Conservation (phyloP, 495 filamentous ascomycete species). For the Penicillium silybi region DNA sequence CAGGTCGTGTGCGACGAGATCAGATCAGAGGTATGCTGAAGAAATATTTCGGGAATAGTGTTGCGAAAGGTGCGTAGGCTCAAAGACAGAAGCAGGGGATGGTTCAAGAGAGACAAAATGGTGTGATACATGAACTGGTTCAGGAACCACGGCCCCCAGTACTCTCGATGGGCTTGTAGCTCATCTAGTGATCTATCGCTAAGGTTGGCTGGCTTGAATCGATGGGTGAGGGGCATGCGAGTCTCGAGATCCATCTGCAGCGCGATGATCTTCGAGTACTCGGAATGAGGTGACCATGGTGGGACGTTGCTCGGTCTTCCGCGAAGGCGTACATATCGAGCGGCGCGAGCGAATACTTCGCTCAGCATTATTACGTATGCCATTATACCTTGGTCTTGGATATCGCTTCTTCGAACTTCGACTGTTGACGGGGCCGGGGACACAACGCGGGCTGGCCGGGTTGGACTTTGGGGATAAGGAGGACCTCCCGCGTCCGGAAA, state of each 20-base stretch:
- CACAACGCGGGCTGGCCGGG: slow-evolving; percentile 19
- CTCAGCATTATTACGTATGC: slow-evolving; percentile 47
- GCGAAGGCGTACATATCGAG: slow-evolving; percentile 42
- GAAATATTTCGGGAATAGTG: slow-evolving; percentile 47
- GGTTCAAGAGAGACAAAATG: slow-evolving; percentile 45
- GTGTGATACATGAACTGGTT: slow-evolving; percentile 50
- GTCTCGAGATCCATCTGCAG: slow-evolving; percentile 49
- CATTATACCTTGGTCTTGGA: slow-evolving; percentile 42
- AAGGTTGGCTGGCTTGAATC: slow-evolving; percentile 44
- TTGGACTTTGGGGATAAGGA: slow-evolving; percentile 32
- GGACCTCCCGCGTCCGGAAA: slow-evolving; percentile 32
- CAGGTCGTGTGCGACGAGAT: slow-evolving; percentile 46
- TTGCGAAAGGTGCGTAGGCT: slow-evolving; percentile 43
- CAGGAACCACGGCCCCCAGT: slow-evolving; percentile 48
- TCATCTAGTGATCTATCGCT: slow-evolving; percentile 37
- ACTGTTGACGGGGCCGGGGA: slow-evolving; percentile 17
- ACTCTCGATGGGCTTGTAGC: slow-evolving; percentile 37
- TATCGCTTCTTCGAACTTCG: slow-evolving; percentile 22
- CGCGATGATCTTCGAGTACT: slow-evolving; percentile 45
- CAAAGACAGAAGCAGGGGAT: slow-evolving; percentile 43
- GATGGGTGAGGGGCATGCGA: slow-evolving; percentile 42
- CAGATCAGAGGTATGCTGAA: slow-evolving; percentile 46
- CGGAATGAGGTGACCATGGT: slow-evolving; percentile 48
- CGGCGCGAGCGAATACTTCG: slow-evolving; percentile 41
- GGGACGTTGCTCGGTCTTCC: slow-evolving; percentile 41